Conservation (phyloP, 2,329 filamentous ascomycete species). For the Chlorencoelia australis region DNA sequence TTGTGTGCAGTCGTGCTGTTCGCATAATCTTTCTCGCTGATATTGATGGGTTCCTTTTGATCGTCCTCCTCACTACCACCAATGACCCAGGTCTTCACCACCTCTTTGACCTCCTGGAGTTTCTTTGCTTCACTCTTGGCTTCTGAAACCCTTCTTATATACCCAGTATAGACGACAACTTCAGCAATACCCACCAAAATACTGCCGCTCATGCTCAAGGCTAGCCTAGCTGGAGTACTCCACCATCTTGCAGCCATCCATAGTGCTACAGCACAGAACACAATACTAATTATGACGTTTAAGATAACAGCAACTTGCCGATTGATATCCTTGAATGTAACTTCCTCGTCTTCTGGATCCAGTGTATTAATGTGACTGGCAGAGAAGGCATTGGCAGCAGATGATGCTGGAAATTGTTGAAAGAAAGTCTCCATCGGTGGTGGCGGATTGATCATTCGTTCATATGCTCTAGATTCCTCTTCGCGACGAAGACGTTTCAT, state of each 20-base stretch:
- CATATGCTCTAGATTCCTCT: conserved; percentile 74
- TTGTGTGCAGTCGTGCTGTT: no score
- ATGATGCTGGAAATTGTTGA: conserved; percentile 45
- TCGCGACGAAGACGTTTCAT: conserved; percentile 79
- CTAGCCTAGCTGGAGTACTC: conserved; percentile 59
- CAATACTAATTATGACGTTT: conserved; percentile 80
- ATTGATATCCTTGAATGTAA: conserved; percentile 64
- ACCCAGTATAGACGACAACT: conserved; percentile 67
- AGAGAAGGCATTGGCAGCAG: conserved; percentile 44
- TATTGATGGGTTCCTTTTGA: background rate
- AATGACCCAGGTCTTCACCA: conserved; percentile 63
- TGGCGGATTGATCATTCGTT: conserved; percentile 62
- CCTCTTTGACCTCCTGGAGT: conserved; percentile 54
- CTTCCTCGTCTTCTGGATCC: conserved; percentile 45
- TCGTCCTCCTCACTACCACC: conserved; percentile 29
- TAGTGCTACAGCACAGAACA: conserved; percentile 66
- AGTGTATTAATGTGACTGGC: conserved; percentile 35
- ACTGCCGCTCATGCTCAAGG: conserved; percentile 61
- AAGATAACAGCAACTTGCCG: conserved; percentile 76
- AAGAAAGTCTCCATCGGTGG: conserved; percentile 46
- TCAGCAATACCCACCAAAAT: conserved; percentile 64
- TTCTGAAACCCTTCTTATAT: conserved; percentile 60
- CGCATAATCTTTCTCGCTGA: background rate
- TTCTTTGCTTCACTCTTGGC: conserved; percentile 53
- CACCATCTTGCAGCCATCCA: conserved; percentile 73